These are phyloP conservation scores for Cicer arietinum DNA, from an alignment of 306 rosid species.

Conservation along the genomic window DNA sequence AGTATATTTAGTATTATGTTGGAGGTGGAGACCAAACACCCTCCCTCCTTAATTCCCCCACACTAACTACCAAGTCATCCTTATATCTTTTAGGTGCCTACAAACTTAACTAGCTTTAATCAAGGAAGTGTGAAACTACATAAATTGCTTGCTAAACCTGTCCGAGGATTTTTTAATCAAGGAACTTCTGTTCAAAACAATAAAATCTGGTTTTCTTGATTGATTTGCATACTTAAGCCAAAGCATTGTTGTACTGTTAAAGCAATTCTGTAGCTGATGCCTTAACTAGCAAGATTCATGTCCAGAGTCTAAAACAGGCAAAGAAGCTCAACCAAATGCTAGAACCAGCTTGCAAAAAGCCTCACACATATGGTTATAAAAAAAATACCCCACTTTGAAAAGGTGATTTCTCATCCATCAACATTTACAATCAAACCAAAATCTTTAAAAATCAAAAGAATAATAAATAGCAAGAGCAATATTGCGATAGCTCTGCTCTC, in stretches of 20 bases:
- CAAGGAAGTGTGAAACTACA: conserved; percentile 24
- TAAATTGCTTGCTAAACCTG: conserved; percentile 11
- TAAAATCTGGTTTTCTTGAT: neutral
- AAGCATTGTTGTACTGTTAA: conserved; percentile 5
- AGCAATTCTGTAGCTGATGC: conserved; percentile 1
- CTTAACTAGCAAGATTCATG: conserved; percentile 5
- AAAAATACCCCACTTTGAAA: neutral
- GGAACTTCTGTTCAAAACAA: no score
- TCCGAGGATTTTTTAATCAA: neutral
- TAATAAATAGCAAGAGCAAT: neutral
- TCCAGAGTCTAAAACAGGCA: conserved; percentile 13
- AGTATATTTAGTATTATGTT: neutral
- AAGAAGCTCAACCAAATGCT: conserved; percentile 7
- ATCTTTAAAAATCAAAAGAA: neutral
- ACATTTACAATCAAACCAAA: conserved; percentile 3
- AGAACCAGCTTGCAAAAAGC: conserved; percentile 17
- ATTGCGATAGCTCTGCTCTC: conserved; percentile 27
- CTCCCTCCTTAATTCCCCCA: neutral
- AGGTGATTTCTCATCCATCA: conserved; percentile 6
- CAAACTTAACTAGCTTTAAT: conserved; percentile 14
- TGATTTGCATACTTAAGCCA: neutral
- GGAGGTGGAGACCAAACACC: neutral
- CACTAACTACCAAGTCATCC: neutral
- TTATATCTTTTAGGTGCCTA: neutral
- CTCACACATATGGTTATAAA: conserved; percentile 1